Conservation (phyloP, 495 filamentous ascomycete genomes). For the Aspergillus cavernicola region DNA sequence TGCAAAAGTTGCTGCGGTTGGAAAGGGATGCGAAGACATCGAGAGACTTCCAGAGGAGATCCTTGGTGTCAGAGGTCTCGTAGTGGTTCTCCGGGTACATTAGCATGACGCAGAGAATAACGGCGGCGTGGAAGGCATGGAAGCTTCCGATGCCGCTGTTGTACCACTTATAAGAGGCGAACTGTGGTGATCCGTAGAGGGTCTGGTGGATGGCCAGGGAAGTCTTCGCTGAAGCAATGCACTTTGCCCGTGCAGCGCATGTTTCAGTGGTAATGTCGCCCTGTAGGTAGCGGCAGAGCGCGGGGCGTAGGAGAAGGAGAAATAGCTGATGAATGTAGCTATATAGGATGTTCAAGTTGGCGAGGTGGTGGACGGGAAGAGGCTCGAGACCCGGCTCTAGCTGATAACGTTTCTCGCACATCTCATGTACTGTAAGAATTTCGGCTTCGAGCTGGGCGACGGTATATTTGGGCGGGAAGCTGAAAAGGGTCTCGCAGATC, state of each 20-base stretch:
- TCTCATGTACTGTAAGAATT: slow-evolving; percentile 35
- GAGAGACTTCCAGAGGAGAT: slow-evolving; percentile 27
- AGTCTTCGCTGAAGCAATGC: slow-evolving; percentile 40
- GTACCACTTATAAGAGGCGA: slow-evolving; percentile 45
- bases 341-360: slow-evolving; percentile 45
- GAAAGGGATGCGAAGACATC: slow-evolving; percentile 40
- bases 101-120: slow-evolving; percentile 30
- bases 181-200: slow-evolving; percentile 32
- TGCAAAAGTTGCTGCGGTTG: slow-evolving; percentile 39
- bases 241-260: slow-evolving; percentile 36
- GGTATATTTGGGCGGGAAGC: slow-evolving; percentile 24
- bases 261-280: slow-evolving; percentile 41
- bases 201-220: slow-evolving; percentile 39
- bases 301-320: slow-evolving; percentile 44
- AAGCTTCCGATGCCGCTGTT: slow-evolving; percentile 41
- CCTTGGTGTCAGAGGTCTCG: slow-evolving; percentile 33
- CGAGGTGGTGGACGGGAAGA: slow-evolving; percentile 36
- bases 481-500: slow-evolving; percentile 42
- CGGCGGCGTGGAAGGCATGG: slow-evolving; percentile 31
- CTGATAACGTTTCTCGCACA: slow-evolving; percentile 37
- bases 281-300: slow-evolving; percentile 37
- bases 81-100: slow-evolving; percentile 30
- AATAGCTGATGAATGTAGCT: slow-evolving; percentile 46
- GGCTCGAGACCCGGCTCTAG: slow-evolving; percentile 24
- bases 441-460: slow-evolving; percentile 35